Evolutionary conservation across 2,329 filamentous ascomycete genomes (phyloP).

Genomic region (Curvularia spicifera): DNA sequence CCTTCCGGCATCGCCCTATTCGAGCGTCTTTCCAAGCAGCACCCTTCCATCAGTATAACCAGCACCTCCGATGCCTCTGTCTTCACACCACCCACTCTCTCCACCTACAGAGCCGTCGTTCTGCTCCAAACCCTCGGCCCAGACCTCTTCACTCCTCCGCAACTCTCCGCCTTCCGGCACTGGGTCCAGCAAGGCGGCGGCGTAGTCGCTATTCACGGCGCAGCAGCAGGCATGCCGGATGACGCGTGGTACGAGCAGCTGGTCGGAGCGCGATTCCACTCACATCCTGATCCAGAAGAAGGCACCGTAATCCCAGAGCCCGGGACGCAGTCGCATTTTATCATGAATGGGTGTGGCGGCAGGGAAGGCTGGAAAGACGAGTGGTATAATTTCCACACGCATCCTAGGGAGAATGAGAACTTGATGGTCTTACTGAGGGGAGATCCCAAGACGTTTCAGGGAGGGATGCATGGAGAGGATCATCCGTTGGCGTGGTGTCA

Average conservation of each 20-base stretch:
- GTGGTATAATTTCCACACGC: conserved; percentile 39
- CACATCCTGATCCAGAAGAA: conserved; percentile 30
- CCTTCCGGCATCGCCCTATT: conserved; percentile 25
- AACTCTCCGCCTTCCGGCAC: conserved; percentile 24
- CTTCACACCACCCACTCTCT: conserved; percentile 18
- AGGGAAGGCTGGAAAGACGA: conserved; percentile 32
- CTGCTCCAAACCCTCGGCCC: conserved; percentile 27
- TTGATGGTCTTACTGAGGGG: conserved; percentile 30
- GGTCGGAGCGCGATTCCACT: conserved; percentile 37
- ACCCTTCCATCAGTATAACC: conserved; percentile 18
- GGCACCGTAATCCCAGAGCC: conserved; percentile 27
- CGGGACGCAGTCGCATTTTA: conserved; percentile 9
- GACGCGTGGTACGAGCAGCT: conserved; percentile 31
- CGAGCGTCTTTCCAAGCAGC: conserved; percentile 11
- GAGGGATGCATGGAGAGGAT: conserved; percentile 33
- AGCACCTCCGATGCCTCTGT: conserved; percentile 29
- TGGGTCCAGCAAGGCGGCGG: conserved; percentile 33
- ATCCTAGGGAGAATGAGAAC: conserved; percentile 31
- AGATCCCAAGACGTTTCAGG: conserved; percentile 29
- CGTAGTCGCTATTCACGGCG: conserved; percentile 35
- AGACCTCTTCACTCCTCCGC: conserved; percentile 15
- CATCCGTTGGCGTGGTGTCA: conserved; percentile 42
- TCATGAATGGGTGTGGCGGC: conserved; percentile 10
- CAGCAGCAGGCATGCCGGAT: conserved; percentile 34
- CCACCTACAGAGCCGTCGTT: conserved; percentile 20